Evolutionary conservation across 371 early-diverging fungal species (phyloP).

Genomic region (Gilbertella persicaria): DNA sequence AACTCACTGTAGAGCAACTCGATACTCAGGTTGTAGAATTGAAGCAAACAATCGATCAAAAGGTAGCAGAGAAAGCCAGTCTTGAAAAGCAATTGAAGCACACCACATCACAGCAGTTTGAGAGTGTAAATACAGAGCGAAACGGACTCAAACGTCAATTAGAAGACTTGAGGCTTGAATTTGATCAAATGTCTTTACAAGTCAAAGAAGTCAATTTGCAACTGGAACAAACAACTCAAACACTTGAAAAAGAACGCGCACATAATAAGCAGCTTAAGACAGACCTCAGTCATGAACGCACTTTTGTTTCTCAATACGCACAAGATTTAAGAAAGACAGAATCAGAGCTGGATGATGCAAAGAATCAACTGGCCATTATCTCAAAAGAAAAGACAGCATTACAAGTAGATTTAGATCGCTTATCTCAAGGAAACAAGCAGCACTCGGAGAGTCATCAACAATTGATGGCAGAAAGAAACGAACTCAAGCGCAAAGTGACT

Average conservation of each 20-base stretch:
- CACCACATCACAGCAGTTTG: conserved; percentile 2
- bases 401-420: not conserved
- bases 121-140: not conserved
- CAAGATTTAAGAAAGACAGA: too few relatives aligned
- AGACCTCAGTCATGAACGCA: too few relatives aligned
- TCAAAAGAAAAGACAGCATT: not conserved
- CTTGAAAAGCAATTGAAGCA: not conserved
- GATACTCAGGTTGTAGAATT: not conserved
- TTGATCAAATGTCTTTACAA: not conserved
- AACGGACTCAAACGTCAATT: not conserved
- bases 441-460: not conserved
- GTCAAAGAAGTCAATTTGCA: not conserved
- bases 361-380: not conserved
- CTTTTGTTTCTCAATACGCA: too few relatives aligned
- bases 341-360: not conserved
- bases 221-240: not conserved
- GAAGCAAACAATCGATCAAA: not conserved
- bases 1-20: not conserved
- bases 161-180: not conserved
- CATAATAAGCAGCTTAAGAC: too few relatives aligned
- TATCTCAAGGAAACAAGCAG: not conserved
- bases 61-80: not conserved
- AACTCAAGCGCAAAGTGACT: not conserved
- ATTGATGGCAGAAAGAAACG: not conserved
- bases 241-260: not conserved